Conservation (phyloP, 768 basidiomycete species). For the Rhodotorula graminis region DNA sequence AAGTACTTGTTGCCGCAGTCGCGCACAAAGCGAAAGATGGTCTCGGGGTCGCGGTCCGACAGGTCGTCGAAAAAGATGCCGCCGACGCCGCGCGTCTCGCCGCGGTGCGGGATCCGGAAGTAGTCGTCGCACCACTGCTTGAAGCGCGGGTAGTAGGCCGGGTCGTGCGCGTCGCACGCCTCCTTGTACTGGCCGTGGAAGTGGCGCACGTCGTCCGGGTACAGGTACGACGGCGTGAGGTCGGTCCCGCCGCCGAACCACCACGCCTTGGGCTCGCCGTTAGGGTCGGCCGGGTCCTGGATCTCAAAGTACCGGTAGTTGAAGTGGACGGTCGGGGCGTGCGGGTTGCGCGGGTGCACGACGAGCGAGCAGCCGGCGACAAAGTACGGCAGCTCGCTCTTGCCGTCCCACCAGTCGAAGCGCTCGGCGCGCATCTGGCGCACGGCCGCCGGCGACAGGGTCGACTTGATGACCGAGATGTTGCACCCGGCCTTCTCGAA, state of each 20-base stretch:
- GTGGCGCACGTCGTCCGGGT: constrained; percentile 74
- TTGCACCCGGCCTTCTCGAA: constrained; percentile 97
- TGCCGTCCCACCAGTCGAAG: constrained; percentile 47
- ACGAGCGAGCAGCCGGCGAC: constrained; percentile 89
- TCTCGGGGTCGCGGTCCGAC: constrained; percentile 55
- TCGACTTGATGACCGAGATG: constrained; percentile 83
- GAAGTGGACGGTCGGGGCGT: constrained; percentile 87
- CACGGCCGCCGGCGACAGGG: constrained; percentile 80
- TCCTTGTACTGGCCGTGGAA: constrained; percentile 75
- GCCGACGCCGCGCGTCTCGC: constrained; percentile 80
- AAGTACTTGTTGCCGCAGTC: constrained; percentile 73
- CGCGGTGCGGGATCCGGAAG: constrained; percentile 83
- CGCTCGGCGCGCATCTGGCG: constrained; percentile 91
- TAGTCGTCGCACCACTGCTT: constrained; percentile 98
- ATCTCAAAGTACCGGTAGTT: constrained; percentile 99
- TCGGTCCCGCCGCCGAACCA: constrained; percentile 99
- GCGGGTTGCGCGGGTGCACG: constrained; percentile 87
- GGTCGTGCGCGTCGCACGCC: constrained; percentile 69
- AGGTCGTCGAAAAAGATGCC: constrained; percentile 98
- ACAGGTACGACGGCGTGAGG: constrained; percentile 88
- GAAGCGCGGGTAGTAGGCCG: constrained; percentile 65
- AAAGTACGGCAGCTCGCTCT: constrained; percentile 77
- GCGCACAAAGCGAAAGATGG: constrained; percentile 71
- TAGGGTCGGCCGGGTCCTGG: constrained; percentile 46
- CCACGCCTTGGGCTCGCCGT: constrained; percentile 70